Evolutionary conservation across 495 filamentous ascomycete genomes (phyloP).

Genomic region (Penicillium soppii): DNA sequence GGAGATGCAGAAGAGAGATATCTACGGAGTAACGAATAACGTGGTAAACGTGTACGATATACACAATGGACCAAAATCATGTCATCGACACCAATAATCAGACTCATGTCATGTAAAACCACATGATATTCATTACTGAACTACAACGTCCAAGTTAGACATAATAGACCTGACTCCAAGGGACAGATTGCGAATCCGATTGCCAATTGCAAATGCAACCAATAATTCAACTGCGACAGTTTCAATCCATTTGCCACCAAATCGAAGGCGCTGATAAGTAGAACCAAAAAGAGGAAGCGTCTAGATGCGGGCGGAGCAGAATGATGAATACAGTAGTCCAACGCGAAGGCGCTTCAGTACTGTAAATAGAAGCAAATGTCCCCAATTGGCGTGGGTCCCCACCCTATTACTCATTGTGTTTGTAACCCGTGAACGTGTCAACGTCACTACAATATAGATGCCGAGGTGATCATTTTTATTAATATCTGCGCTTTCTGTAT

Average conservation of each 20-base stretch:
- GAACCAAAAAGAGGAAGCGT: not conserved
- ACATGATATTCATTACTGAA: not conserved
- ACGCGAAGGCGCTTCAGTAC: not conserved
- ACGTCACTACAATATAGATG: not conserved
- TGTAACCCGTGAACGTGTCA: not conserved
- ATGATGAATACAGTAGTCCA: too few relatives aligned
- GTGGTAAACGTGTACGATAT: too few relatives aligned
- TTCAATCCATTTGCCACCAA: not conserved
- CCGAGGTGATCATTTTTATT: not conserved
- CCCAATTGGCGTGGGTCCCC: constrained; percentile 1
- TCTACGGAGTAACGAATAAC: too few relatives aligned
- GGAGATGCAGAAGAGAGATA: too few relatives aligned
- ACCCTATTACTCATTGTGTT: constrained; percentile 7
- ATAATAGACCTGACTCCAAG: not conserved
- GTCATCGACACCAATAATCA: too few relatives aligned
- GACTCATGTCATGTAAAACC: not conserved
- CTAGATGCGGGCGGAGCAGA: constrained; percentile 11
- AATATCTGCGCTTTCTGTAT: not conserved
- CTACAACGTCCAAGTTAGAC: not conserved
- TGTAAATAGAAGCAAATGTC: constrained; percentile 9
- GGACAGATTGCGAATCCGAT: constrained; percentile 6
- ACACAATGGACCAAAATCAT: too few relatives aligned
- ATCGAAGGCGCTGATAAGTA: not conserved
- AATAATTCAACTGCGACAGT: not conserved
- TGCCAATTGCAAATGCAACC: constrained; percentile 12